Evolutionary conservation across 1,284 basidiomycete species (phyloP), one percentile per base, ranked within the genome.

Genomic region (Marasmius fiardii): DNA sequence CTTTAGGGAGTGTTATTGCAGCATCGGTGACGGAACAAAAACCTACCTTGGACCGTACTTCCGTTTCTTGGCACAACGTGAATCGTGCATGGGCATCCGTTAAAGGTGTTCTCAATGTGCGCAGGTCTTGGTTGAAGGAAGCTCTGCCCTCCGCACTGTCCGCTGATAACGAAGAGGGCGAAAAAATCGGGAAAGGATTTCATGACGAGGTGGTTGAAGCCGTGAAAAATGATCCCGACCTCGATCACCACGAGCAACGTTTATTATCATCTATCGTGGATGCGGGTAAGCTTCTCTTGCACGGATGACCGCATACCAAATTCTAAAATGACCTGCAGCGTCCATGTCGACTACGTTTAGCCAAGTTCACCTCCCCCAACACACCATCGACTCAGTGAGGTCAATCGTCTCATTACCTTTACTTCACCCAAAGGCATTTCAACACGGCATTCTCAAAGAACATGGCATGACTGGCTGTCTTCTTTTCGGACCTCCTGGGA

Each of bases 391-490:
- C 68, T 88, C 91, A 12, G 86, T 95, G 39, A 83, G 93, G 60
- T 93, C 92, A 0, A 88, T 98, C 64, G 93, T 98, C 18, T 95
- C 93, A 1, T 74, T 98, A 24, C 95, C 95, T 1, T 75, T 98
- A 37, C 79, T 98, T 31, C 88, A 95, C 67, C 95, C 95, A 2
- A 79, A 85, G 49, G 93, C 95, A 1, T 98, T 98, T 75, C 83
- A 88, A 66, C 86, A 87, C 66, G 95, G 95, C 51, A 91, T 98
- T 55, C 77, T 98, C 37, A 95, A 93, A 68, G 87, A 93, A 60
- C 92, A 96, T 65, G 81, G 86, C 12, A 94, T 95, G 79, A 88
- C 85, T 6, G 93, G 93, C 2, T 93, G 91, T 60, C 79, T 95
- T 57, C 73, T 96, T 16, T 95, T 95, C 69, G 93, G 93, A 4